phyloP scores from a whole-genome alignment of 176 grass and related monocot genomes.

The Puccinellia tenuiflora region DNA sequence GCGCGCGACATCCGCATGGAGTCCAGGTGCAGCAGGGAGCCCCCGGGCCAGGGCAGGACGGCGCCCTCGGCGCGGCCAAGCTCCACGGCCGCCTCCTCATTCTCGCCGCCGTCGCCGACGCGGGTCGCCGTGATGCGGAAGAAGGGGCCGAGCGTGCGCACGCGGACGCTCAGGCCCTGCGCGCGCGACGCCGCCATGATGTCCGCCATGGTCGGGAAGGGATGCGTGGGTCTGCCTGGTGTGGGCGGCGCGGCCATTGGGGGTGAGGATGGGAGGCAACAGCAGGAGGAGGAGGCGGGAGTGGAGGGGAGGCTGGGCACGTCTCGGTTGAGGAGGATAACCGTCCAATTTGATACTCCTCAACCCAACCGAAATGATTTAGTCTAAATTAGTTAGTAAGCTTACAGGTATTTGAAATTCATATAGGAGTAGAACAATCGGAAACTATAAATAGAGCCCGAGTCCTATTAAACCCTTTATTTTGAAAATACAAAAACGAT shows the following conservation, averaged over 20 bases:
- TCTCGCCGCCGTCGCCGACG: background rate
- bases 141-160: slow-evolving; percentile 65
- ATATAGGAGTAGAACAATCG: too few relatives aligned
- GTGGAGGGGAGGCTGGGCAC: slow-evolving; percentile 3
- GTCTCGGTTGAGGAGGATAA: background rate
- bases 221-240: background rate
- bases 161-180: slow-evolving; percentile 52
- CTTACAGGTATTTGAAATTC: too few relatives aligned
- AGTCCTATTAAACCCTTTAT: too few relatives aligned
- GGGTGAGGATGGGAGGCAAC: background rate
- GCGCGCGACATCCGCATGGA: slow-evolving; percentile 69
- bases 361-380: too few relatives aligned
- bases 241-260: slow-evolving; percentile 13
- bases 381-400: too few relatives aligned
- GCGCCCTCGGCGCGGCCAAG: slow-evolving; percentile 72
- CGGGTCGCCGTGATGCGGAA: slow-evolving; percentile 47
- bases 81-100: slow-evolving; percentile 14
- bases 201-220: slow-evolving; percentile 64
- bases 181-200: slow-evolving; percentile 55
- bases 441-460: too few relatives aligned
- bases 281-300: background rate
- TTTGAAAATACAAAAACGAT: too few relatives aligned
- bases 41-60: slow-evolving; percentile 55
- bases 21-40: slow-evolving; percentile 68
- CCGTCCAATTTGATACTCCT: too few relatives aligned